These are phyloP conservation scores for Fusarium odoratissimum DNA, from an alignment of 2,329 filamentous ascomycete species.

Conservation along the genomic window DNA sequence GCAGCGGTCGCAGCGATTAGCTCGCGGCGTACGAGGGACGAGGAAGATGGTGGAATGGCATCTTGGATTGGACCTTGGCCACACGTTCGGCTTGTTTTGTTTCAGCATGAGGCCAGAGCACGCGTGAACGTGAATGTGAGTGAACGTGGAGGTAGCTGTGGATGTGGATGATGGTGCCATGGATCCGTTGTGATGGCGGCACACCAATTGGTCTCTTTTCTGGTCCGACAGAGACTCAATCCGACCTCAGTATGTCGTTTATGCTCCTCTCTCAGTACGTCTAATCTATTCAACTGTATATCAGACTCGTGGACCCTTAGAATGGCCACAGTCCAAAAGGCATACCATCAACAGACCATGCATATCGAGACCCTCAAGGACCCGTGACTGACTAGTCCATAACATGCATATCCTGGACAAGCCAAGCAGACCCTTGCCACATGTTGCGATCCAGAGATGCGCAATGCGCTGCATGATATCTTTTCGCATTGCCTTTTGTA, in stretches of 20 bases:
- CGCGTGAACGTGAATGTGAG: slow-evolving; percentile 29
- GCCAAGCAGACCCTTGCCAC: slow-evolving; percentile 40
- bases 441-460: slow-evolving; percentile 39
- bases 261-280: slow-evolving; percentile 9
- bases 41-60: slow-evolving; percentile 26
- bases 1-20: slow-evolving; percentile 34
- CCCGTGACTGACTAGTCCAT: slow-evolving; percentile 35
- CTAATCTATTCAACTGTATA: slow-evolving; percentile 4
- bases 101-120: slow-evolving; percentile 42
- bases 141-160: slow-evolving; percentile 3
- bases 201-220: slow-evolving; percentile 9
- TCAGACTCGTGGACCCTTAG: slow-evolving; percentile 34
- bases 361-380: slow-evolving; percentile 28
- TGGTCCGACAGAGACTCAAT: slow-evolving; percentile 5
- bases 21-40: slow-evolving; percentile 34
- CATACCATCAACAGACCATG: slow-evolving; percentile 37
- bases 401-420: slow-evolving; percentile 33
- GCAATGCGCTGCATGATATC: slow-evolving; percentile 26
- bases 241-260: background rate
- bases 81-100: slow-evolving; percentile 43
- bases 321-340: slow-evolving; percentile 28
- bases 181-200: slow-evolving; percentile 7
- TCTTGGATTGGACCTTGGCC: slow-evolving; percentile 41
- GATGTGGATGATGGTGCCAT: slow-evolving; percentile 25
- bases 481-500: background rate